These are phyloP conservation scores for Bryoerythrophyllum caledonicum DNA, from an alignment of 225 moss, liverwort and hornwort genomes.

Conservation along the genomic window DNA sequence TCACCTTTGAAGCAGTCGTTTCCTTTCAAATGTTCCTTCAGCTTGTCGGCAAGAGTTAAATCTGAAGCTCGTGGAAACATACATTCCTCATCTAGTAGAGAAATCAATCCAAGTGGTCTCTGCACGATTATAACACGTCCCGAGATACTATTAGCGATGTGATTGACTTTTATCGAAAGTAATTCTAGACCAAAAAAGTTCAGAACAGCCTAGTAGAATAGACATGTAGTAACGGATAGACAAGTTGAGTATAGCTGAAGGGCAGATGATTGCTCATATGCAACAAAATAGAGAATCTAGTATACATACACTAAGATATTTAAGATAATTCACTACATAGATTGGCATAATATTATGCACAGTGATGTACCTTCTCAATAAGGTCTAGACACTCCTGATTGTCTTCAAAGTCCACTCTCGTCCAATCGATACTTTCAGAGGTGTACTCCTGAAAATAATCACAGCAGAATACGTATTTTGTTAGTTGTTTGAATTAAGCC, in stretches of 20 bases:
- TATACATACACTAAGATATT: no score
- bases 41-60: constrained; percentile 80
- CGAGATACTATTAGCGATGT: constrained; percentile 10
- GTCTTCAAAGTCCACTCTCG: constrained; percentile 98
- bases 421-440: constrained; percentile 97
- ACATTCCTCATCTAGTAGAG: constrained; percentile 99
- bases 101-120: constrained; percentile 97
- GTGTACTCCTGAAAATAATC: constrained; percentile 74
- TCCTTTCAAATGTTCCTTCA: constrained; percentile 93
- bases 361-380: constrained; percentile 78
- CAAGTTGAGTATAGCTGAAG: neutral
- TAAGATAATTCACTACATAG: neutral
- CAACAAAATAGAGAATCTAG: neutral
- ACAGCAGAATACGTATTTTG: neutral
- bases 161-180: neutral
- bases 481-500: constrained; percentile 4
- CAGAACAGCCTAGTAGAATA: neutral
- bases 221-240: neutral
- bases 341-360: neutral
- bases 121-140: constrained; percentile 34
- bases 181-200: neutral
- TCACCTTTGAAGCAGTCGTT: constrained; percentile 95
- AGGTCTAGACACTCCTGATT: constrained; percentile 99
- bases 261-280: neutral
- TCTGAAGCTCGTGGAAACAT: constrained; percentile 94